Evolutionary conservation across 2,329 filamentous ascomycete genomes (phyloP), one percentile per base, ranked within the genome.

Genomic region (Zarea fungicola): DNA sequence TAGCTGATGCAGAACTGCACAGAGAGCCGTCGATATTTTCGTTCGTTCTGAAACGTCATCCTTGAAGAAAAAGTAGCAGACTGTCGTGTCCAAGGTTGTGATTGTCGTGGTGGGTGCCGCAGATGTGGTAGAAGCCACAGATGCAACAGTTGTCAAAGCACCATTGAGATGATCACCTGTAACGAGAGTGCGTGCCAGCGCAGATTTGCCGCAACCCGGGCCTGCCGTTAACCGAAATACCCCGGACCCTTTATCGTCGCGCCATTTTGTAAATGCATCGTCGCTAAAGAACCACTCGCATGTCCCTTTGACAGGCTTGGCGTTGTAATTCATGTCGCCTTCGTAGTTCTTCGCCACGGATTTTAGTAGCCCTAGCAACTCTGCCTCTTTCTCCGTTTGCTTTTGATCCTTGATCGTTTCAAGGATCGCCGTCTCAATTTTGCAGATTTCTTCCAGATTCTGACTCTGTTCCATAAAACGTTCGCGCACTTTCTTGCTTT

Each of bases 121-220:
- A n/a, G n/a, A n/a, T n/a, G n/a, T n/a, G n/a, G n/a, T n/a, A n/a
- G n/a, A n/a, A n/a, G n/a, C n/a, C n/a, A n/a, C n/a, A n/a, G n/a
- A n/a, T n/a, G n/a, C n/a, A n/a, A n/a, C n/a, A n/a, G n/a, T n/a
- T n/a, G n/a, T n/a, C n/a, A n/a, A n/a, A n/a, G n/a, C n/a, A n/a
- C n/a, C n/a, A n/a, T n/a, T n/a, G n/a, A n/a, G n/a, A n/a, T n/a
- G n/a, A n/a, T n/a, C n/a, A n/a, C n/a, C n/a, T n/a, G n/a, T n/a
- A n/a, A n/a, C n/a, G n/a, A n/a, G n/a, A n/a, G n/a, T n/a, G n/a
- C n/a, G 61, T 0, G 65, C 52, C 1, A 71, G 57, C 1, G 70
- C 67, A 21, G 66, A 70, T 51, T 70, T 71, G 6, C 68, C 66
- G 50, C 65, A 70, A 23, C 67, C 67, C 16, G 65, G 66, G 47